phyloP scores from a whole-genome alignment of 2,329 filamentous ascomycete species.

The Cercospora berteroae region DNA sequence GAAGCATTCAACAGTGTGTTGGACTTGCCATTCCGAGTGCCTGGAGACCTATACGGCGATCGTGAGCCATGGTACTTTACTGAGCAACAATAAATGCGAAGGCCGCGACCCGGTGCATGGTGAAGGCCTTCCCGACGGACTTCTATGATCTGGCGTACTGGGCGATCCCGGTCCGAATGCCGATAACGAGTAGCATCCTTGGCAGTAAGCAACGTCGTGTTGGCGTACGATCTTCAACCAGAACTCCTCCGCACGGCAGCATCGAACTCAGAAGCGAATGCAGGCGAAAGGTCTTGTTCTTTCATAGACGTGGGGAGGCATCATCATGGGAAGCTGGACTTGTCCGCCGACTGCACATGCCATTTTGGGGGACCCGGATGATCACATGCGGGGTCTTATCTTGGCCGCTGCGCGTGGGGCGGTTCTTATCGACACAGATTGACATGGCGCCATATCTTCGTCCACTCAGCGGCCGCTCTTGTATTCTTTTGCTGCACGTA shows the following conservation, averaged over 20 bases:
- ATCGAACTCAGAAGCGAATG: not conserved
- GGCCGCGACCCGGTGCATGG: not conserved
- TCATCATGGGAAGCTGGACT: not conserved
- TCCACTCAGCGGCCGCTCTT: constrained; percentile 8
- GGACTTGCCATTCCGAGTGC: constrained; percentile 64
- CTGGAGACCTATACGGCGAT: constrained; percentile 53
- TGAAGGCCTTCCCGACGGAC: not conserved
- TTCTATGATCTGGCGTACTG: not conserved
- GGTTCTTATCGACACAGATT: constrained; percentile 9
- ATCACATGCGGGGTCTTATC: constrained; percentile 7
- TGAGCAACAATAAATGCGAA: constrained; percentile 18
- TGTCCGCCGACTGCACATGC: constrained; percentile 6
- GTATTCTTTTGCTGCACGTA: constrained; percentile 9
- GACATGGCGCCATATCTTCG: constrained; percentile 6
- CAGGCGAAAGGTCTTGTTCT: not conserved
- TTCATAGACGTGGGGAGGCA: not conserved
- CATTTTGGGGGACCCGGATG: not conserved
- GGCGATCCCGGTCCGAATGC: not conserved
- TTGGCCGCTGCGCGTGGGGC: not conserved
- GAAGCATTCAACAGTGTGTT: constrained; percentile 55
- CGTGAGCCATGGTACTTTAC: constrained; percentile 48
- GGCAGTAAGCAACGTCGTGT: not conserved
- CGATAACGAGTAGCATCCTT: not conserved
- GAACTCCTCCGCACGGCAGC: not conserved
- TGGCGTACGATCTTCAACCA: not conserved